Evolutionary conservation across 257 asterid species (phyloP), one percentile per base, ranked within the genome.

Genomic region (Nicotiana noctiflora): DNA sequence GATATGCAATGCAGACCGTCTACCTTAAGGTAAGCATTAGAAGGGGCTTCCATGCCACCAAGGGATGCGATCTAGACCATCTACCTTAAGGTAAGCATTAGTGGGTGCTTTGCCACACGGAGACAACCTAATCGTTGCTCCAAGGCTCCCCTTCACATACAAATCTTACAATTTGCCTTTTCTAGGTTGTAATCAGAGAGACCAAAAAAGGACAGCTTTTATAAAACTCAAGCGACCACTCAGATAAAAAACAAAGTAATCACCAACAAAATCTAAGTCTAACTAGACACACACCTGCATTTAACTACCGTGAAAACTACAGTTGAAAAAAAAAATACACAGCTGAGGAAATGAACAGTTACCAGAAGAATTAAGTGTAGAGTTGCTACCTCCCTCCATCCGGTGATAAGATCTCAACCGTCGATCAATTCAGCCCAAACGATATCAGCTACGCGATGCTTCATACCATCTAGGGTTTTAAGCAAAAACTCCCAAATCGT

Each of bases 321-420:
- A 70, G 77, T 49, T 40, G 12, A 19, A 19, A 79, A 6, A 61
- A 21, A 11, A 18, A 18, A 8, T 40, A 68, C 57, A 40, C 56
- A 31, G 77, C 32, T 87, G 86, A 85, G 89, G 94, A 92, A 90
- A 88, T 86, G 97, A 92, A 89, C 91, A 95, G 94, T 91, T 74
- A 95, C 98, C 99, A 92, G 94, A 92, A 89, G 87, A 90, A 95
- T 86, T 70, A 80, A 84, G 82, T 87, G 92, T 90, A 91, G 92
- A 93, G 91, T 92, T 93, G 97, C 94, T 92, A 93, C 97, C 96
- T 95, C 97, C 99, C 95, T 93, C 98, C 99, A 95, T 95, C 91
- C 98, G 91, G 91, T 86, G 98, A 93, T 84, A 88, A 93, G 91
- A 88, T 89, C 90, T 91, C 86, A 86, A 89, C 91, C 89, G 86